Evolutionary conservation across 164 flowering plant genomes (phyloP), one percentile per base, ranked within the genome.

Genomic region (Euptelea pleiosperma): DNA sequence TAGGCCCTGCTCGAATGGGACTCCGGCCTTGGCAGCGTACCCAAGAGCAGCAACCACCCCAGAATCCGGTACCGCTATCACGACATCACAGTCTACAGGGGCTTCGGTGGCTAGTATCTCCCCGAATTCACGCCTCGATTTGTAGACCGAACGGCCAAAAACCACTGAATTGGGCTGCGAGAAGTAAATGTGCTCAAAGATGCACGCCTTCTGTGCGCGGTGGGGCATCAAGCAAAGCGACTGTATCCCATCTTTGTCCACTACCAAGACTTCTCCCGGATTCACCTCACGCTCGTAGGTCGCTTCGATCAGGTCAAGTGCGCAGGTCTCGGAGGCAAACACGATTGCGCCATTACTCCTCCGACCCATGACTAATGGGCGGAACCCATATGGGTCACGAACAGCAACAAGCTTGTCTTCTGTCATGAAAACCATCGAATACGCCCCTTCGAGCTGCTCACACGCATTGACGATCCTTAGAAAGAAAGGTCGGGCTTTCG

Each of bases 31-130:
- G 6, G 64, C 80, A 8, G 98, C 96, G 61, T 82, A 92, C 3
- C 98, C 98, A 30, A 87, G 79, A 0, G 98, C 98, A 19, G 96
- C 92, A 33, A 89, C 93, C 24, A 85, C 86, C 5, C 98, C 96
- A 0, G 98, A 89, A 62, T 89, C 98, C 0, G 98, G 96, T 28
- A 89, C 96, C 0, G 93, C 88, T 8, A 92, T 87, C 46, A 92
- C 98, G 21, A 92, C 88, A 72, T 92, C 98, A 61, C 96, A 89
- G 2, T 89, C 98, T 3, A 84, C 98, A 1, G 96, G 94, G 2
- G 89, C 73, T 55, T 79, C 88, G 0, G 83, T 79, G n/a, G 96
- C 96, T 1, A 89, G 76, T 12, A 84, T 82, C 63, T 89, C 82
- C 0, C 96, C 96, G 37, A 82, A 79, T 0, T 52, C 56, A 5